phyloP scores from a whole-genome alignment of 2,329 filamentous ascomycete species.

The Ophiostoma sp. region DNA sequence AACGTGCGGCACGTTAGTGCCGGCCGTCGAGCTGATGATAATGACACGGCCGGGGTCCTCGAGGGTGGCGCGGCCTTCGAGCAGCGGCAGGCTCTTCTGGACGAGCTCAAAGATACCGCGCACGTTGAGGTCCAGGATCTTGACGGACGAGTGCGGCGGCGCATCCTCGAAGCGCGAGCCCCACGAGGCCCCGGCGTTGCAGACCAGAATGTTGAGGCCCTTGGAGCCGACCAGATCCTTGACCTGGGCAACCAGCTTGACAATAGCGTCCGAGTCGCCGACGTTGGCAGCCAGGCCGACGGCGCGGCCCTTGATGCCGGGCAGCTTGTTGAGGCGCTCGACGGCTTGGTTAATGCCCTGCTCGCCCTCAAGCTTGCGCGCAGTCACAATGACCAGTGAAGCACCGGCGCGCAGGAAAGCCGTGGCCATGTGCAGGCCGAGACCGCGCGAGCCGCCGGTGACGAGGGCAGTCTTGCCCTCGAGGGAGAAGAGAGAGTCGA shows the following conservation, averaged over 20 bases:
- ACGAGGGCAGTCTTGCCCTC: slow-evolving; percentile 35
- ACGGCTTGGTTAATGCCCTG: slow-evolving; percentile 64
- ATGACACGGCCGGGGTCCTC: slow-evolving; percentile 63
- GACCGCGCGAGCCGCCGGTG: slow-evolving; percentile 50
- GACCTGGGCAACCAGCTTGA: slow-evolving; percentile 59
- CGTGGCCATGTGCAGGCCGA: slow-evolving; percentile 65
- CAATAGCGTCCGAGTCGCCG: slow-evolving; percentile 61
- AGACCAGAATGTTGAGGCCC: slow-evolving; percentile 65
- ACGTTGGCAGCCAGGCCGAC: slow-evolving; percentile 67
- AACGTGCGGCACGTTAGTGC: slow-evolving; percentile 60
- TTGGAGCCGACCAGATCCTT: slow-evolving; percentile 55
- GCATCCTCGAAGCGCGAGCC: slow-evolving; percentile 64
- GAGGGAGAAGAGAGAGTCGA: slow-evolving; percentile 34
- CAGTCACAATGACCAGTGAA: slow-evolving; percentile 71
- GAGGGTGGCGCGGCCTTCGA: slow-evolving; percentile 36
- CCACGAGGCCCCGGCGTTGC: slow-evolving; percentile 70
- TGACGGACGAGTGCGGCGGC: slow-evolving; percentile 61
- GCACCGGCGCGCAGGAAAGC: slow-evolving; percentile 69
- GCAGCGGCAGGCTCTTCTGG: slow-evolving; percentile 49
- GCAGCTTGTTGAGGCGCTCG: slow-evolving; percentile 63
- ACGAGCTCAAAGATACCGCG: slow-evolving; percentile 69
- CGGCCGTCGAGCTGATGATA: slow-evolving; percentile 66
- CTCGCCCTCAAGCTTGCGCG: slow-evolving; percentile 65
- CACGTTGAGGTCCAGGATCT: slow-evolving; percentile 70
- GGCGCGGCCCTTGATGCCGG: slow-evolving; percentile 57